Base-by-base conservation (phyloP, 2,329 filamentous ascomycete genomes). In the Microsporum ferrugineum region DNA sequence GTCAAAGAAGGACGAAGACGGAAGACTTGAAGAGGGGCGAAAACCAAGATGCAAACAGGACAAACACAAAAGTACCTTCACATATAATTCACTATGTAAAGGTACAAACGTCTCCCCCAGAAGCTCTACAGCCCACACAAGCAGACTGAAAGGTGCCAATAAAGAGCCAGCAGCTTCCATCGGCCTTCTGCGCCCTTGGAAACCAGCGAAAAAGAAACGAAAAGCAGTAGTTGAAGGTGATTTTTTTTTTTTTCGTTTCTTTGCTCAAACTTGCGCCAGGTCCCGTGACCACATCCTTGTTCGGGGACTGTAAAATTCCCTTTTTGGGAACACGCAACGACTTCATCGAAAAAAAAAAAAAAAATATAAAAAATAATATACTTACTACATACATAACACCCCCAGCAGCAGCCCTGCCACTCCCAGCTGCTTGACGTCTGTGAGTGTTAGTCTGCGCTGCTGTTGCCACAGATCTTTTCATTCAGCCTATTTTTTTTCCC, bases 211-310 rank as follows among this genome's bases (percentile, higher is more conserved):
- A 39, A 39, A 39, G 38, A 39, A 39, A 39, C 5, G 38, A 39
- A 39, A 10, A 39, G 2, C 3, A 12, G 5, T 12, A 39, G 38
- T 12, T 39, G 38, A 12, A 12, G 8, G 45, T 10, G 45, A 3
- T 8, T 31, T 29, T 51, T 55, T 14, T 55, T 14, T 33, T 31
- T 17, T 33, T 14, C 51, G 14, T 23, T 23, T 23, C 17, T 23
- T 23, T 23, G 17, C 17, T 23, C 17, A 23, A 23, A 23, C 17
- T 4, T 36, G 17, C n/a, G 43, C 14, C 43, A 27, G 33, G 51
- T 55, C 51, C 51, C 51, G 51, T 55, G 51, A 55, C 51, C 51
- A n/a, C 14, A 55, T 55, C 51, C 51, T 55, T 55, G 51, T 29
- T 51, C 45, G 45, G 45, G 33, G 51, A 31, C 27, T 17, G 17